Conservation (phyloP, 495 filamentous ascomycete species). For the Lasiosphaeria ovina region DNA sequence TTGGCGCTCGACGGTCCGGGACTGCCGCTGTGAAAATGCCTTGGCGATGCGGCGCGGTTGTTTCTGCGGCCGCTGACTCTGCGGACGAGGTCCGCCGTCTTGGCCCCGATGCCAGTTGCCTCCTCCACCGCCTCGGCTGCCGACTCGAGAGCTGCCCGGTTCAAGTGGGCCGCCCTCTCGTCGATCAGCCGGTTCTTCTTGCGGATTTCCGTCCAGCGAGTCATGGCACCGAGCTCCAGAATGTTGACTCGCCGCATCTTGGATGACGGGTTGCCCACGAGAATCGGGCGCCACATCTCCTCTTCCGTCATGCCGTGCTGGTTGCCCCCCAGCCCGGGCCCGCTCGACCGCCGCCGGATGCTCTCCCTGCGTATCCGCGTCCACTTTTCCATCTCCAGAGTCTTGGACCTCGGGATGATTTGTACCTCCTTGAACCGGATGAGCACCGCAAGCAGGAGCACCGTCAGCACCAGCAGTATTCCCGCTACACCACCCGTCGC, state of each 20-base stretch:
- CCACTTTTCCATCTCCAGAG: conserved; percentile 51
- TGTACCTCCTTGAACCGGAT: conserved; percentile 61
- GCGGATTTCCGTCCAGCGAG: conserved; percentile 68
- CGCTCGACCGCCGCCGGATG: conserved; percentile 34
- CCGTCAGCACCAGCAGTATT: conserved; percentile 59
- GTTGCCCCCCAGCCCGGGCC: conserved; percentile 34
- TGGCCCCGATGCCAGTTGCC: conserved; percentile 29
- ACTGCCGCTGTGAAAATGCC: conserved; percentile 21
- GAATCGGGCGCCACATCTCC: conserved; percentile 61
- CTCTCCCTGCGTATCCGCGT: conserved; percentile 42
- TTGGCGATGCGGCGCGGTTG: conserved; percentile 21
- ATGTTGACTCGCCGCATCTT: conserved; percentile 64
- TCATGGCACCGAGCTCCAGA: conserved; percentile 62
- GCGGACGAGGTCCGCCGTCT: conserved; percentile 33
- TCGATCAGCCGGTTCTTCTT: conserved; percentile 61
- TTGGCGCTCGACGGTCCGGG: conserved; percentile 21
- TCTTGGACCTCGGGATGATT: conserved; percentile 60
- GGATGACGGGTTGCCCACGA: conserved; percentile 66
- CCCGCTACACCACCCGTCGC: conserved; percentile 63
- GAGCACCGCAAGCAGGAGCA: conserved; percentile 59
- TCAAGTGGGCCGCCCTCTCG: conserved; percentile 37
- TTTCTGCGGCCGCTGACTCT: conserved; percentile 37
- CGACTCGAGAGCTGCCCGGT: conserved; percentile 37
- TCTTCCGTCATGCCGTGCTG: conserved; percentile 47
- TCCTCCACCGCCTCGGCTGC: conserved; percentile 36